Evolutionary conservation across 805 yeast species (phyloP), one percentile per base, ranked within the genome.

Genomic region (Cyberlindnera maritima): DNA sequence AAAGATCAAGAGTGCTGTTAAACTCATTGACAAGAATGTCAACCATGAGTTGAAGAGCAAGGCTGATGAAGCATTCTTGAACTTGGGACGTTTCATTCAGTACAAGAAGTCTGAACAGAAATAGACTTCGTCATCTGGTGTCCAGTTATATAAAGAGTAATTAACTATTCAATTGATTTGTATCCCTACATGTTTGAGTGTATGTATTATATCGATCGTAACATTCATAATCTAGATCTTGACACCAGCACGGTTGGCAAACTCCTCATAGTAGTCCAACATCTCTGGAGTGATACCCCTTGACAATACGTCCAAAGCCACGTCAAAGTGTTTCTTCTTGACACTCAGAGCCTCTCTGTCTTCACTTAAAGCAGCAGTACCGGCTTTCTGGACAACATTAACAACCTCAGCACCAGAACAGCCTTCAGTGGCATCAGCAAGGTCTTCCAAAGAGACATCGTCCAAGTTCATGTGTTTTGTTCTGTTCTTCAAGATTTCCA

Each of bases 391-490:
- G 58, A 97, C 88, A 18, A 92, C 64, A 18, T 90, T 73, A 0
- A 91, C 96, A 33, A 94, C 88, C 65, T 94, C 99, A 0, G 98
- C 97, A 32, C 99, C 99, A 0, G 97, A 90, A 60, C 96, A 90
- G 0, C 99, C 98, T 0, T 85, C 92, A 0, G 97, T 87, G 6
- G 68, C 58, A 2, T 57, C 64, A 0, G 96, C 90, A 11, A 88
- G 66, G 10, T 63, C 67, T 1, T 69, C 69, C 20, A 88, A 63
- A 19, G 76, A 76, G 3, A 77, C 78, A 17, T 71, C 74, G 0
- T 70, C 67, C 14, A 86, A 57, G 10, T 78, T 64, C 77, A 94
- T 92, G 41, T 80, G 79, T 34, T 66, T 62, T 21, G 92, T 80
- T 50, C 83, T 79, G 54, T 90, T 90, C 41, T 70, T 68, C 48